phyloP scores from a whole-genome alignment of 805 yeast species.

The Schizosaccharomyces lindneri region DNA sequence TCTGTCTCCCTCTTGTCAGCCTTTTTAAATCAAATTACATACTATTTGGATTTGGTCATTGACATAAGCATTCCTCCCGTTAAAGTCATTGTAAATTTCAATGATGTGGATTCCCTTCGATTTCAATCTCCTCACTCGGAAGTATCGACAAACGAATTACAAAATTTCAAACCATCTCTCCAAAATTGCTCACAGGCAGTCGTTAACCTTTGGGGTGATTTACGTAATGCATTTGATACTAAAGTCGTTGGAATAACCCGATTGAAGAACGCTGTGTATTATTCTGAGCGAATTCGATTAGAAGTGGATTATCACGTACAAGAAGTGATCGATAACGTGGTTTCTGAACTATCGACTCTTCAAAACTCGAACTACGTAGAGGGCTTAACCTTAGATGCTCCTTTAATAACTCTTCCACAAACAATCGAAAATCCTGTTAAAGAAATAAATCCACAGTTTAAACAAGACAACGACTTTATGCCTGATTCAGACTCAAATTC shows the following conservation, averaged over 20 bases:
- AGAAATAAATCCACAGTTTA: no score
- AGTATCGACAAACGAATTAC: neutral
- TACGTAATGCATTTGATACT: slow-evolving; percentile 30
- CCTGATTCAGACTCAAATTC: no score
- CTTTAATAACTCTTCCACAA: neutral
- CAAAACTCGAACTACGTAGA: neutral
- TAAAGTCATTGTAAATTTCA: slow-evolving; percentile 11
- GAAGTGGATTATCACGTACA: slow-evolving; percentile 56
- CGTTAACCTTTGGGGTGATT: slow-evolving; percentile 35
- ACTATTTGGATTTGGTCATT: slow-evolving; percentile 32
- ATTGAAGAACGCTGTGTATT: slow-evolving; percentile 47
- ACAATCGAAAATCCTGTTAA: no score
- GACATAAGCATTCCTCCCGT: slow-evolving; percentile 49
- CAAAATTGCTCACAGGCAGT: neutral
- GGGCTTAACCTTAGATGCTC: neutral
- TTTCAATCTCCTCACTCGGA: neutral
- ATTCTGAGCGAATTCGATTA: slow-evolving; percentile 46
- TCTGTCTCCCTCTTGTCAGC: neutral
- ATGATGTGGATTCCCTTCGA: slow-evolving; percentile 13
- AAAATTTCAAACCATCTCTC: neutral
- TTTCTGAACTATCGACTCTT: slow-evolving; percentile 12
- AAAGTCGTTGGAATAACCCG: slow-evolving; percentile 50
- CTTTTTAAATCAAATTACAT: neutral
- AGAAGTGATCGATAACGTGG: slow-evolving; percentile 35
- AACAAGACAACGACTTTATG: no score